Percentiles rank a stretch among this genome's conserved stretches.
Conservation (phyloP, 2,329 filamentous ascomycete genomes). For the Fusarium fujikuroi region DNA sequence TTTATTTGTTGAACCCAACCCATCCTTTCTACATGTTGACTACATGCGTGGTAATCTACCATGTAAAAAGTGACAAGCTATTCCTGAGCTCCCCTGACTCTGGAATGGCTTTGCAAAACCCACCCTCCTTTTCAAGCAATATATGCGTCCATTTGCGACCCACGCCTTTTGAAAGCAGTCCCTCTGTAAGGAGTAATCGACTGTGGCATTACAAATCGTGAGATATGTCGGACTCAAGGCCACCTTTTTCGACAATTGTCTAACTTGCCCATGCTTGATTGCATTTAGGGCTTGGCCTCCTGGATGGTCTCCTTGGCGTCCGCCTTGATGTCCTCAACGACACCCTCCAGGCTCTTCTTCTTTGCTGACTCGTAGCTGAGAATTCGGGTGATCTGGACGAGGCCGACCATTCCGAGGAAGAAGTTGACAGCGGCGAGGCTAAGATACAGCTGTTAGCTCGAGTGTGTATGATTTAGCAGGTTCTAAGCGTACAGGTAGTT, state of each 20-base stretch:
- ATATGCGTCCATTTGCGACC: background rate
- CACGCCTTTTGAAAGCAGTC: background rate
- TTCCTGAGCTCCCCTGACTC: slow-evolving; percentile 8
- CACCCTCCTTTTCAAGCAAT: slow-evolving; percentile 14
- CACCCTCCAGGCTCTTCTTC: slow-evolving; percentile 58
- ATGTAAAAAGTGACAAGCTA: slow-evolving; percentile 7
- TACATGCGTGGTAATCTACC: slow-evolving; percentile 9
- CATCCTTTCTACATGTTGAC: background rate
- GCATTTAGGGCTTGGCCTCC: slow-evolving; percentile 40
- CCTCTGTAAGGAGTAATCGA: background rate
- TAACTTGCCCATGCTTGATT: background rate
- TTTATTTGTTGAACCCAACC: slow-evolving; percentile 23
- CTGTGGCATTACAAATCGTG: slow-evolving; percentile 3
- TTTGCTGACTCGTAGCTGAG: slow-evolving; percentile 70
- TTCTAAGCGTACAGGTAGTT: slow-evolving; percentile 79
- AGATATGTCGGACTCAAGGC: slow-evolving; percentile 7
- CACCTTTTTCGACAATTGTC: background rate
- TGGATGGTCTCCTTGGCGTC: slow-evolving; percentile 49
- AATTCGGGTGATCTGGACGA: slow-evolving; percentile 85
- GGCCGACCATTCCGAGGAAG: slow-evolving; percentile 90
- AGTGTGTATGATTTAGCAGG: background rate
- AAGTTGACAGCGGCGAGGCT: slow-evolving; percentile 97
- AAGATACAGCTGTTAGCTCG: slow-evolving; percentile 6
- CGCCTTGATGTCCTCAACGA: slow-evolving; percentile 56
- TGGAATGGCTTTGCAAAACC: background rate